Evolutionary conservation across 257 asterid genomes (phyloP).

Genomic region (Solanum sparsipilum): DNA sequence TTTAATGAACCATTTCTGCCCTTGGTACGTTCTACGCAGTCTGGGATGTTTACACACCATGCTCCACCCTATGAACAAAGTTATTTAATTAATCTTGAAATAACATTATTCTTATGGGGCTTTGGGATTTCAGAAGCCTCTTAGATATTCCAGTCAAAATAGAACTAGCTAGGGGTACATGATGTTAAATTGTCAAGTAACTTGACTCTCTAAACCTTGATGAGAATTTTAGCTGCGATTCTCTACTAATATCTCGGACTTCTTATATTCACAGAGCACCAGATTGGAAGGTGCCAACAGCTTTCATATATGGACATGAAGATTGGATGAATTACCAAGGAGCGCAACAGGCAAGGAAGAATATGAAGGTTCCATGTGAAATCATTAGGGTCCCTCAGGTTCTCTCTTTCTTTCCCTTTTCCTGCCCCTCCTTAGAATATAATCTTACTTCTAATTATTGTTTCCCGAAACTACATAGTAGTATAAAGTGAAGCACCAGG

Average conservation of each 20-base stretch:
- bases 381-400: constrained; percentile 77
- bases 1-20: neutral
- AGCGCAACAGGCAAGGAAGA: constrained; percentile 60
- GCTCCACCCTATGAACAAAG: neutral
- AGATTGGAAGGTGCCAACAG: constrained; percentile 76
- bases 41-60: neutral
- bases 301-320: constrained; percentile 67
- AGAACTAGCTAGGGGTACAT: neutral
- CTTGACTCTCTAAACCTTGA: neutral
- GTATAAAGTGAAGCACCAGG: neutral
- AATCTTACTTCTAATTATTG: neutral
- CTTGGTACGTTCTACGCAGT: neutral
- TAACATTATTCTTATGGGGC: neutral
- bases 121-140: neutral
- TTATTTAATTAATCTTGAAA: neutral
- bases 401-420: neutral
- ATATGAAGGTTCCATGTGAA: constrained; percentile 70
- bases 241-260: neutral
- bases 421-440: neutral
- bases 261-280: constrained; percentile 38
- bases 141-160: neutral
- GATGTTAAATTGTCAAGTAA: neutral
- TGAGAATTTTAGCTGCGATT: neutral
- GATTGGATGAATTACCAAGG: constrained; percentile 86
- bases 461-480: neutral